phyloP scores from a whole-genome alignment of 192 early-diverging fungal genomes.

The Thamnidium elegans region DNA sequence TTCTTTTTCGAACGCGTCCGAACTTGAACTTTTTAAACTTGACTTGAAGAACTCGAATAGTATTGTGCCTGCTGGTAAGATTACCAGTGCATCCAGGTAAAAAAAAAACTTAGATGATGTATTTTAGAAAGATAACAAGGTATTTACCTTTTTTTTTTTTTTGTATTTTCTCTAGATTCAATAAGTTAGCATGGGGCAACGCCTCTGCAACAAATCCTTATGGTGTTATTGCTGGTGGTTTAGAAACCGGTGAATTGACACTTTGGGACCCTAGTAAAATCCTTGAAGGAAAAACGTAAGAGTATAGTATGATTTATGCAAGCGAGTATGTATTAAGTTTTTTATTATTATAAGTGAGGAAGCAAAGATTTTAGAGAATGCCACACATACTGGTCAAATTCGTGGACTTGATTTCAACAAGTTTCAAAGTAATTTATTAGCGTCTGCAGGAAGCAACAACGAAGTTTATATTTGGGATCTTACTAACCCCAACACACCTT shows the following conservation, averaged over 20 bases:
- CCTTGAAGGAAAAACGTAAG: constrained; percentile 57
- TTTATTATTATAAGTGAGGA: constrained; percentile 32
- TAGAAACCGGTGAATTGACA: constrained; percentile 91
- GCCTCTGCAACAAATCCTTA: constrained; percentile 45
- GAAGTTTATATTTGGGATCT: constrained; percentile 98
- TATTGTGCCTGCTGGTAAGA: constrained; percentile 51
- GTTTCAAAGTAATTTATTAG: constrained; percentile 80
- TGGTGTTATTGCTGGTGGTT: constrained; percentile 88
- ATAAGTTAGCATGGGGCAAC: constrained; percentile 83
- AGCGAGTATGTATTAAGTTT: background rate
- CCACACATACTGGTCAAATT: constrained; percentile 84
- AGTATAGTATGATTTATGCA: background rate
- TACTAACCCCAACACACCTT: constrained; percentile 81
- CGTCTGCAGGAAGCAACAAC: constrained; percentile 85
- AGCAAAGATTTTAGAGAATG: constrained; percentile 61
- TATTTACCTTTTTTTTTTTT: background rate
- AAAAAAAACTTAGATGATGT: too few relatives aligned
- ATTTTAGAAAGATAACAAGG: background rate
- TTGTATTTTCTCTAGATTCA: constrained; percentile 63
- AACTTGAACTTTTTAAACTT: constrained; percentile 87
- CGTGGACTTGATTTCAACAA: constrained; percentile 92
- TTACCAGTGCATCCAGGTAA: constrained; percentile 63
- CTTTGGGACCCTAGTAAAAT: constrained; percentile 83
- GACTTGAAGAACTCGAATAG: constrained; percentile 44
- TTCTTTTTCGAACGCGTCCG: constrained; percentile 84